Evolutionary conservation across 164 flowering plant species (phyloP).

Genomic region (Magnolia changhungtana): DNA sequence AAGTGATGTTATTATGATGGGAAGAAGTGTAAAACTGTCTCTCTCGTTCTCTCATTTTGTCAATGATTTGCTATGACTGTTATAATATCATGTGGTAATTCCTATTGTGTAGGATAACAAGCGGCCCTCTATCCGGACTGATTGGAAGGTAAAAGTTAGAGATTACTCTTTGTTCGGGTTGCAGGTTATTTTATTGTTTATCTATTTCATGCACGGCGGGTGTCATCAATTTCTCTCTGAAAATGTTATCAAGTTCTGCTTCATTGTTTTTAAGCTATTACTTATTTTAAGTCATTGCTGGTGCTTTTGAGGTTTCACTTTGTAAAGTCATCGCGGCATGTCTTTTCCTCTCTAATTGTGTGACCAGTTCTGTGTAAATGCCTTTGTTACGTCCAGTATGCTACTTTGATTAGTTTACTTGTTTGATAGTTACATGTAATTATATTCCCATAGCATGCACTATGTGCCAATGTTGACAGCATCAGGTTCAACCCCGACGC

Average conservation of each 20-base stretch:
- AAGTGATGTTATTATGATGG: slow-evolving; percentile 1
- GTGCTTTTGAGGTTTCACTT: neutral
- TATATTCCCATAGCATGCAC: neutral
- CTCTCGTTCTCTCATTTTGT: neutral
- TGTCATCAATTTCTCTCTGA: neutral
- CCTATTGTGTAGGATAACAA: slow-evolving; percentile 71
- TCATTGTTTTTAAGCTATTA: neutral
- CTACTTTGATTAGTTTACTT: no score
- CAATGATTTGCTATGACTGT: neutral
- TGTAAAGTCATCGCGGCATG: neutral
- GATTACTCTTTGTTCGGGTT: neutral
- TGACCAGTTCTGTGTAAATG: neutral
- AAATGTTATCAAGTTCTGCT: neutral
- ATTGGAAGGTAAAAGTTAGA: slow-evolving; percentile 78
- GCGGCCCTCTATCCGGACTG: slow-evolving; percentile 91
- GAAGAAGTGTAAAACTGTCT: neutral
- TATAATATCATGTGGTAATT: neutral
- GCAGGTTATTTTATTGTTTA: neutral
- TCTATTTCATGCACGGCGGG: neutral
- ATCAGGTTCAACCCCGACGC: neutral
- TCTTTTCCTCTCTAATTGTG: neutral
- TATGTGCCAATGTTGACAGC: neutral
- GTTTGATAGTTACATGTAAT: neutral
- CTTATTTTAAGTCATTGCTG: neutral
- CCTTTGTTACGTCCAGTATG: no score